These are phyloP conservation scores for Umbellularia californica DNA, from an alignment of 164 flowering plant species.

Conservation along the genomic window DNA sequence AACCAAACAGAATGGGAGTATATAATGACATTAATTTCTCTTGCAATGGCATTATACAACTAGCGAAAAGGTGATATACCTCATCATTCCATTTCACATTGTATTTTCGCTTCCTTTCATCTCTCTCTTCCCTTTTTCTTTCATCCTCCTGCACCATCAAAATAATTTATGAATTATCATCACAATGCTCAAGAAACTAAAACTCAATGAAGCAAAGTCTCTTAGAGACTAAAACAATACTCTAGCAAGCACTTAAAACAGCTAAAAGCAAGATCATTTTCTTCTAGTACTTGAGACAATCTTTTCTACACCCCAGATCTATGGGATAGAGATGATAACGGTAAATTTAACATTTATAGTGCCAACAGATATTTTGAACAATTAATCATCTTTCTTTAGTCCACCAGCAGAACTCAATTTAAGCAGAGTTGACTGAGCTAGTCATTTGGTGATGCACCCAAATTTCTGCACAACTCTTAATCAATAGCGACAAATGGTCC, in stretches of 20 bases:
- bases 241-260: too few relatives aligned
- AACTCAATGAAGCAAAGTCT: too few relatives aligned
- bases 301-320: too few relatives aligned
- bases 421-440: background rate
- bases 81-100: conserved; percentile 79
- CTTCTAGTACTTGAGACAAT: too few relatives aligned
- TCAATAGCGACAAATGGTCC: background rate
- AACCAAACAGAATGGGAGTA: background rate
- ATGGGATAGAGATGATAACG: too few relatives aligned
- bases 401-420: too few relatives aligned
- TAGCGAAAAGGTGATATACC: conserved; percentile 35
- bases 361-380: background rate
- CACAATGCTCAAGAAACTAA: background rate
- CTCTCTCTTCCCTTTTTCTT: conserved; percentile 68
- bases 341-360: background rate
- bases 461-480: background rate
- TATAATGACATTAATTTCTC: too few relatives aligned
- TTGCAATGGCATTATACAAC: background rate
- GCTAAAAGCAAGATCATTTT: too few relatives aligned
- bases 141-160: conserved; percentile 63
- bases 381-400: too few relatives aligned
- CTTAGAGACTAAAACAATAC: too few relatives aligned
- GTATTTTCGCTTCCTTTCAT: conserved; percentile 84
- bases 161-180: background rate
- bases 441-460: background rate